Percentiles rank a stretch among this genome's conserved stretches.
These are phyloP conservation scores for Macrophomina phaseolina DNA, from an alignment of 2,329 filamentous ascomycete genomes.

Conservation along the genomic window DNA sequence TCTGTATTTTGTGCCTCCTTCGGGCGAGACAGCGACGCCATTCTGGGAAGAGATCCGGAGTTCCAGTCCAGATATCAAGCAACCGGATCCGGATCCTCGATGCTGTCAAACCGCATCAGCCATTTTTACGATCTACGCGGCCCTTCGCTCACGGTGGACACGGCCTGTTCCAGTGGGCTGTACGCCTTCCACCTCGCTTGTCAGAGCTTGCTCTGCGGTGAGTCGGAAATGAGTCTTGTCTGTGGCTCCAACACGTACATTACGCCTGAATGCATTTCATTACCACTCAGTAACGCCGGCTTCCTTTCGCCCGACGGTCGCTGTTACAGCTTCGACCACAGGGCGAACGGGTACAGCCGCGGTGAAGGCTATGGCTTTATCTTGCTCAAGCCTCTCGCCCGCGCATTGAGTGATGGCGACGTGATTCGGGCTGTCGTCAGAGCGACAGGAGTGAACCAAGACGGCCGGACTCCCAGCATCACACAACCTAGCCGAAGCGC, in stretches of 20 bases:
- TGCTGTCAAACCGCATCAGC: too few relatives aligned
- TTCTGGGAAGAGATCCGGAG: too few relatives aligned
- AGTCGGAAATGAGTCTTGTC: conserved; percentile 29
- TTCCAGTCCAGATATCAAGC: too few relatives aligned
- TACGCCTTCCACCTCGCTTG: conserved; percentile 37
- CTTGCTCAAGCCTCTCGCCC: conserved; percentile 62
- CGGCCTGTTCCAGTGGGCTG: conserved; percentile 40
- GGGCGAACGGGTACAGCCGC: conserved; percentile 68
- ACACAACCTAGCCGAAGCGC: conserved; percentile 62
- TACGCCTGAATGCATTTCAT: conserved; percentile 30
- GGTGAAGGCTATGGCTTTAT: conserved; percentile 67
- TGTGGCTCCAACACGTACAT: conserved; percentile 1
- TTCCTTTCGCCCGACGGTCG: conserved; percentile 43
- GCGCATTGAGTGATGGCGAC: conserved; percentile 64
- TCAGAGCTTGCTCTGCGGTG: conserved; percentile 35
- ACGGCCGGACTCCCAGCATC: conserved; percentile 58
- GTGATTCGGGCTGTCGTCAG: conserved; percentile 53
- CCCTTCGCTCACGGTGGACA: conserved; percentile 32
- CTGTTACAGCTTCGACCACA: conserved; percentile 51
- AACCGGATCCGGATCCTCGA: too few relatives aligned
- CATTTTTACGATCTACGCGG: too few relatives aligned
- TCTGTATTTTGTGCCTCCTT: too few relatives aligned
- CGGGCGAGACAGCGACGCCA: too few relatives aligned
- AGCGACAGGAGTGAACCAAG: conserved; percentile 50
- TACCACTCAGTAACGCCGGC: conserved; percentile 32